Percentiles rank a stretch among this genome's conserved stretches.
These are phyloP conservation scores for Triticum turgidum DNA, from an alignment of 176 grass and related monocot genomes.

Conservation along the genomic window DNA sequence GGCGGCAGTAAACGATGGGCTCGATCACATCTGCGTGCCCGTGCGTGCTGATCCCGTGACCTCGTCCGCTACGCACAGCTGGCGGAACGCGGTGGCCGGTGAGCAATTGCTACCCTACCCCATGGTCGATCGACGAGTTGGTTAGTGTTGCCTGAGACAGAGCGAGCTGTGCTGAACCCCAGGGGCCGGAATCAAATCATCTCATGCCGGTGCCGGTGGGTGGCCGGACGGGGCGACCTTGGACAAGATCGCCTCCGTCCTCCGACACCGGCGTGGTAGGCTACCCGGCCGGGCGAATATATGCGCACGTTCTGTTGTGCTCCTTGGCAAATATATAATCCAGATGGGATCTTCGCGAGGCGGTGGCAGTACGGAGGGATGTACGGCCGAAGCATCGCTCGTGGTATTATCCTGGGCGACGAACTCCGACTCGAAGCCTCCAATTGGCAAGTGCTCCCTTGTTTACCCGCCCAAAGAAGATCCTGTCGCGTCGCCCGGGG, in stretches of 20 bases:
- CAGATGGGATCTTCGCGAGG: neutral
- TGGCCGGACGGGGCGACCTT: neutral
- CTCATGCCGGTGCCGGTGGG: neutral
- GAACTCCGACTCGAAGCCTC: too few species aligned
- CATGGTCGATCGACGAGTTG: neutral
- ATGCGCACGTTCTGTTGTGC: neutral
- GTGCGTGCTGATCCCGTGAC: neutral
- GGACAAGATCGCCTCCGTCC: neutral
- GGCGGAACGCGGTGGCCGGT: neutral
- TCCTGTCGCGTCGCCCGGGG: neutral
- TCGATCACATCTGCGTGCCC: neutral
- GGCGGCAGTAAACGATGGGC: neutral
- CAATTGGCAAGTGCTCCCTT: neutral
- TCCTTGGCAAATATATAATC: neutral
- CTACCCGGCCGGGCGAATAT: neutral
- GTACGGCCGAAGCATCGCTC: neutral
- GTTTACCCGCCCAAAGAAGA: constrained; percentile 4
- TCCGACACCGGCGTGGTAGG: neutral
- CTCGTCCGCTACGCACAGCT: neutral
- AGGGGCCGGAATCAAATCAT: neutral
- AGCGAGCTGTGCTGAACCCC: neutral
- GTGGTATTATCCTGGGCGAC: neutral
- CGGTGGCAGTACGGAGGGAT: neutral
- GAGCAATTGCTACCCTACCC: neutral
- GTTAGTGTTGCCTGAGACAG: neutral